A percentile compares a stretch with the other conserved stretches of the same genome.
phyloP scores from a whole-genome alignment of 768 basidiomycete genomes.

The Suillus spraguei region DNA sequence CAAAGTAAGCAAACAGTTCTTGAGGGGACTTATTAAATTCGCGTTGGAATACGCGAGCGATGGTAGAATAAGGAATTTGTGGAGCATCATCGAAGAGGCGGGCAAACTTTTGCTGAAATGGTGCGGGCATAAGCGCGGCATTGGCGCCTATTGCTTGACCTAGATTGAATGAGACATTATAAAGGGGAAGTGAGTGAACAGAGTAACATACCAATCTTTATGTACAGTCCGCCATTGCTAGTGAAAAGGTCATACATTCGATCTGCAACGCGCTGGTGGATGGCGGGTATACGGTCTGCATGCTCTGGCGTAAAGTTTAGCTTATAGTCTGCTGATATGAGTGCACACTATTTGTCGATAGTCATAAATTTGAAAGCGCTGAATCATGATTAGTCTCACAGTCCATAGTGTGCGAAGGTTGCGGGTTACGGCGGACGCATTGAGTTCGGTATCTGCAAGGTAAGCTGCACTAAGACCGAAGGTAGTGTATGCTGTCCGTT shows the following conservation, averaged over 20 bases:
- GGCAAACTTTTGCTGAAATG: constrained; percentile 82
- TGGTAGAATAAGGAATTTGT: constrained; percentile 71
- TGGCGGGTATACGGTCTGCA: constrained; percentile 69
- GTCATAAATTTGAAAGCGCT: constrained; percentile 10
- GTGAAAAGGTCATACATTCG: constrained; percentile 76
- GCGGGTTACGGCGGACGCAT: constrained; percentile 50
- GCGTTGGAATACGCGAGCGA: constrained; percentile 64
- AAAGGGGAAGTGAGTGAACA: constrained; percentile 15
- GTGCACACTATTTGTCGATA: constrained; percentile 50
- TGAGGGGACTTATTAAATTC: constrained; percentile 72
- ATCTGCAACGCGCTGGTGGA: constrained; percentile 85
- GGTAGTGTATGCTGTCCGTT: constrained; percentile 27
- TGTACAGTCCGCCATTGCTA: constrained; percentile 83
- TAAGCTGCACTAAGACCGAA: constrained; percentile 36
- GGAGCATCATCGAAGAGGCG: constrained; percentile 90
- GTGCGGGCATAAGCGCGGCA: constrained; percentile 79
- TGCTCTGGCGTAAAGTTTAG: constrained; percentile 79
- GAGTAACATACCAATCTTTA: constrained; percentile 66
- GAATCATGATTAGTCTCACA: constrained; percentile 31
- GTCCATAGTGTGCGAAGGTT: constrained; percentile 53
- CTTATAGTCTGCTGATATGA: constrained; percentile 84
- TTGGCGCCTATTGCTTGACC: constrained; percentile 86
- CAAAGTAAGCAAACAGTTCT: constrained; percentile 80
- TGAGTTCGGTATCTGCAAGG: constrained; percentile 43
- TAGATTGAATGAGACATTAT: constrained; percentile 16